Evolutionary conservation across 1,284 basidiomycete species (phyloP), one percentile per base, ranked within the genome.

Genomic region (Rhodotorula sp.): DNA sequence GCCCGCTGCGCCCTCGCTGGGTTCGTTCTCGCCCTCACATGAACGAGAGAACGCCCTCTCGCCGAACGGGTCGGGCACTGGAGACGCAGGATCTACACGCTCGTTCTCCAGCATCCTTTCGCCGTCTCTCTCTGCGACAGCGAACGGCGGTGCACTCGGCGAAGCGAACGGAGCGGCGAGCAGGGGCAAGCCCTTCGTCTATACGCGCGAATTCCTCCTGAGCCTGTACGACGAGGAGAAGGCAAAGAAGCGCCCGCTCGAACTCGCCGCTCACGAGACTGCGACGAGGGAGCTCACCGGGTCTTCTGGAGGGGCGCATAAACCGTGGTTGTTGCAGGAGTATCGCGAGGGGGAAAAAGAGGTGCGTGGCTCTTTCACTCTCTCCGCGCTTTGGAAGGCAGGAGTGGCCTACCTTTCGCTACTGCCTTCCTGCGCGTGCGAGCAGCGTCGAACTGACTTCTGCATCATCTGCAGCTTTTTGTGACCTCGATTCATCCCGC

Each of bases 211-310:
- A 36, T 71, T 75, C 51, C 58, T 75, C 46, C 62, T 75, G 27
- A 67, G 68, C 57, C 61, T 75, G 4, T 75, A 75, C 62, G 74
- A 75, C 67, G 66, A 72, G 53, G 71, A 75, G 34, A 75, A 75
- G 69, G 74, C 74, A 2, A 62, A 46, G 56, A 62, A 66, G 58
- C 55, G 71, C 3, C 74, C 74, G 11, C 55, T 75, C 59, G 74
- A 75, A 52, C 59, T 75, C 49, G 71, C 71, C 15, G 29, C 52
- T 2, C 68, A 75, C 55, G 74, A 73, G 13, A 49, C 66, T 13
- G 74, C 74, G 22, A 73, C 71, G 32, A 48, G 63, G 52, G 70
- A 70, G 19, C 44, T 70, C 22, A 19, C 30, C 19, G 56, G 58
- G 5, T 51, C 55, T 11, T 34, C 47, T 17, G 56, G 24, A 2